Evolutionary conservation across 257 asterid genomes (phyloP).

Genomic region (Linderniella brevidens): DNA sequence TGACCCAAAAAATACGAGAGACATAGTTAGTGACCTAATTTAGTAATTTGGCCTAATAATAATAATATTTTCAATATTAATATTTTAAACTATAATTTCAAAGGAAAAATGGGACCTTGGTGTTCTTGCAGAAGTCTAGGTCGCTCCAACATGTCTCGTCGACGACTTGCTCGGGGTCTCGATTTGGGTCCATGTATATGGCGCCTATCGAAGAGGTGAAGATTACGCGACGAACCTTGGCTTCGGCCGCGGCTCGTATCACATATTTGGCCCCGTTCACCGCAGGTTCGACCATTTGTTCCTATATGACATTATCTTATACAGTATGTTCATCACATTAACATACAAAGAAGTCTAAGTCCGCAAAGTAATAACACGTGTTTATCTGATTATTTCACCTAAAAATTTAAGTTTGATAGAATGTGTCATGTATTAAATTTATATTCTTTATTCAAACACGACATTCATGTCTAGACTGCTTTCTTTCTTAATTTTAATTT

Average conservation of each 20-base stretch:
- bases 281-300: slow-evolving; percentile 97
- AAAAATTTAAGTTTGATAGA: no score
- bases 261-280: slow-evolving; percentile 65
- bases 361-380: no score
- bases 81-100: not conserved
- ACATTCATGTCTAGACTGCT: no score
- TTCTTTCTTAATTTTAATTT: no score
- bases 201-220: slow-evolving; percentile 88
- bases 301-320: slow-evolving; percentile 24
- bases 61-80: not conserved
- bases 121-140: slow-evolving; percentile 76
- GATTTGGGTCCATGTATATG: slow-evolving; percentile 71
- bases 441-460: no score
- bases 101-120: slow-evolving; percentile 32
- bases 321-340: no score
- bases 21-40: no score
- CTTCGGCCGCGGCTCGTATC: slow-evolving; percentile 66
- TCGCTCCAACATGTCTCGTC: slow-evolving; percentile 98
- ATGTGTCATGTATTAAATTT: no score
- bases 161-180: slow-evolving; percentile 44
- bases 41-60: no score
- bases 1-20: no score
- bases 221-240: slow-evolving; percentile 63
- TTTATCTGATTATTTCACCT: no score
- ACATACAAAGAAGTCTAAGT: no score